Base-by-base conservation (phyloP, 2,329 filamentous ascomycete species). In the Passalora sequoiae region DNA sequence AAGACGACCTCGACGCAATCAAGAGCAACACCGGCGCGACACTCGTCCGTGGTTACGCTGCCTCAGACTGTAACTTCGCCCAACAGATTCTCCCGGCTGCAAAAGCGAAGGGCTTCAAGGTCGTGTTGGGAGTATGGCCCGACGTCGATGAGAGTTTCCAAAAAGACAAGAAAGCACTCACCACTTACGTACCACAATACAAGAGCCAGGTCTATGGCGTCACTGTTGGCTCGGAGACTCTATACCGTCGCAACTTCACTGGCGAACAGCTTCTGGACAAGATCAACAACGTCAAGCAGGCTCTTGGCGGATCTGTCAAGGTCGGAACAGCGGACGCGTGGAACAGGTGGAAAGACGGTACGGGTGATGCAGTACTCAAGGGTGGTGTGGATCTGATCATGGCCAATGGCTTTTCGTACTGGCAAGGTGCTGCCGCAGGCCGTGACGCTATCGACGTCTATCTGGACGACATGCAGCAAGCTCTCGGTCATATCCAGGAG, bases 371-470 rank as follows among this genome's bases (percentile, higher is more conserved):
- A 10, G 68, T 85, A 51, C 76, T 85, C 57, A 64, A 65, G 40
- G 74, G 73, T 35, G 76, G 74, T 39, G 78, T 83, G 39, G 77
- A 76, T 43, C 72, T 85, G 45, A 66, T 81, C 44, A 69, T 86
- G 48, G 72, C 76, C 61, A 86, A 86, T 60, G 83, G 79, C 19
- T 86, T 86, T 61, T 75, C 78, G 22, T 86, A 84, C 72, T 86
- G 83, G 83, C 83, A 86, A 63, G 80, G 75, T 30, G 43, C 43
- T 25, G 40, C 48, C 10, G 53, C 53, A 16, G 53, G 73, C 75
- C 60, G 67, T 68, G 33, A 75, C 75, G 77, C 77, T 24, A 77
- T 76, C 29, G 64, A 73, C 46, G 79, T 75, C 40, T 84, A 83
- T 69, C 77, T 84, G 55, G 75, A 84, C 56, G 82, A 84, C 58